These are phyloP conservation scores for Botrytis fragariae DNA, from an alignment of 2,329 filamentous ascomycete species.

Conservation along the genomic window DNA sequence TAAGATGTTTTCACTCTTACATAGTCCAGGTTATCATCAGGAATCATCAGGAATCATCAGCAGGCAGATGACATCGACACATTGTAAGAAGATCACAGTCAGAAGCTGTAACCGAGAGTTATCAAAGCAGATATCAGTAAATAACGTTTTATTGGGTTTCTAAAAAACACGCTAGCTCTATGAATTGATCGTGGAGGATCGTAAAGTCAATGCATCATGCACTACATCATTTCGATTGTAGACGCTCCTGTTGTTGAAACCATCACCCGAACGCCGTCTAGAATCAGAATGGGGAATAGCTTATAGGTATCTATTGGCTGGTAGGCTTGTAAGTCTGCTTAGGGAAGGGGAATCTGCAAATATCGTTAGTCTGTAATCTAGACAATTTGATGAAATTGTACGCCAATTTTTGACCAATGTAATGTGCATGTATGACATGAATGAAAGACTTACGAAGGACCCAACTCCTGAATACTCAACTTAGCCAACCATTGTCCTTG, in stretches of 20 bases:
- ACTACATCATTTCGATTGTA: conserved; percentile 34
- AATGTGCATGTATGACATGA: conserved; percentile 21
- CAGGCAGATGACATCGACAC: conserved; percentile 2
- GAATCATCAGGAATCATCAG: not conserved
- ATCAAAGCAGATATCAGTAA: conserved; percentile 4
- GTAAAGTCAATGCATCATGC: conserved; percentile 31
- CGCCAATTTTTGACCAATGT: not conserved
- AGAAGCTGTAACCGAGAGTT: conserved; percentile 13
- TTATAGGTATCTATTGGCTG: conserved; percentile 28
- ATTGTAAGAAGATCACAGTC: conserved; percentile 15
- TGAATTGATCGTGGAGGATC: conserved; percentile 40
- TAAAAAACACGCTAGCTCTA: conserved; percentile 31
- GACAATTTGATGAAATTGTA: conserved; percentile 11
- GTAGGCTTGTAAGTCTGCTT: conserved; percentile 70
- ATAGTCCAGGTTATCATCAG: not conserved
- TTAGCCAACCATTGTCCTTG: conserved; percentile 96
- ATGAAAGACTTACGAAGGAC: conserved; percentile 77
- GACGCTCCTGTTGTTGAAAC: conserved; percentile 54
- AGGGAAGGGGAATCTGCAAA: conserved; percentile 70
- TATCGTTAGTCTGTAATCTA: conserved; percentile 30
- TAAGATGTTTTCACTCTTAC: conserved; percentile 8
- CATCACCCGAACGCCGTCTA: conserved; percentile 48
- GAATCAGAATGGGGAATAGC: conserved; percentile 41
- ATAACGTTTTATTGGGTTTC: conserved; percentile 29
- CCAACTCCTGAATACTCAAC: conserved; percentile 90